phyloP scores from a whole-genome alignment of 176 grass and related monocot species.

The Cymbopogon citratus region DNA sequence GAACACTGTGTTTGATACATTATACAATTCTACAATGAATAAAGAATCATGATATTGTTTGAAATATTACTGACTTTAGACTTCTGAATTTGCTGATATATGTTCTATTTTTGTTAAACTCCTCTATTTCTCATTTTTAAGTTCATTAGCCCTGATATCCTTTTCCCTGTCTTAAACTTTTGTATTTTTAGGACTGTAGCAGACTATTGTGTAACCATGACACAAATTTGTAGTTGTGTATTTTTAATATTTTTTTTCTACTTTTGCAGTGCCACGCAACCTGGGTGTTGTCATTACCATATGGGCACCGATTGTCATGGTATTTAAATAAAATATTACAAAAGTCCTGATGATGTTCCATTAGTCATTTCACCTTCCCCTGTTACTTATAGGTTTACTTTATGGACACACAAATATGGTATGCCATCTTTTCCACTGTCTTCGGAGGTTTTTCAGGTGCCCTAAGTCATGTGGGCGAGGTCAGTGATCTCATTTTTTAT shows the following conservation, averaged over 20 bases:
- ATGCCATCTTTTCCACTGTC: constrained; percentile 72
- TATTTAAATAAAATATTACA: constrained; percentile 25
- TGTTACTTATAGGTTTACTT: constrained; percentile 59
- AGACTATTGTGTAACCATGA: background rate
- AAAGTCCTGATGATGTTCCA: background rate
- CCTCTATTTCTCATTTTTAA: background rate
- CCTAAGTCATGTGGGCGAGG: constrained; percentile 74
- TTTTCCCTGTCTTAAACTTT: background rate
- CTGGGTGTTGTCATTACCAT: constrained; percentile 63
- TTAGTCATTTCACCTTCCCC: constrained; percentile 19
- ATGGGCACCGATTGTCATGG: constrained; percentile 69
- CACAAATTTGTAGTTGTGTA: background rate
- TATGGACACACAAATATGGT: constrained; percentile 85
- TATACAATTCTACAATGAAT: background rate
- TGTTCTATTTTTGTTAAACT: background rate
- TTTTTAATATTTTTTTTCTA: constrained; percentile 6
- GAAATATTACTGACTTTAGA: background rate
- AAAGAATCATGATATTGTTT: background rate
- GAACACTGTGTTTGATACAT: background rate
- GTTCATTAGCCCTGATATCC: background rate
- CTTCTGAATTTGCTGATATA: background rate
- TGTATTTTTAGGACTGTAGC: background rate
- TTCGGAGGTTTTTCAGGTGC: constrained; percentile 65
- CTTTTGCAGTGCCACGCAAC: constrained; percentile 51
- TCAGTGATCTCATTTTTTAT: constrained; percentile 17